Evolutionary conservation across 2,329 filamentous ascomycete genomes (phyloP).

Genomic region (Xylariaceae sp.): DNA sequence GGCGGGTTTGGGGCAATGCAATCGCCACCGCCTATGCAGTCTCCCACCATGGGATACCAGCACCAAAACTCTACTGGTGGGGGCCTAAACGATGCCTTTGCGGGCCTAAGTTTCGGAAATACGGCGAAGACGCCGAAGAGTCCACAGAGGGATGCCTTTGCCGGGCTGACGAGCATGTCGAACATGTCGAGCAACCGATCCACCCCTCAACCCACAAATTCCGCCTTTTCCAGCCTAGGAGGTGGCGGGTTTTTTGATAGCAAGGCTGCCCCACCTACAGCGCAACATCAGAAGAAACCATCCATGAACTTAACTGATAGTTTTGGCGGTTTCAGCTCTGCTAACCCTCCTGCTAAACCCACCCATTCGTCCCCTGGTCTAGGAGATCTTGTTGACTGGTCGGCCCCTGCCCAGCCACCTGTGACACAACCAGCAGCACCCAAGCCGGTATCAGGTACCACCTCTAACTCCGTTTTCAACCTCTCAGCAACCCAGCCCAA

Average conservation of each 20-base stretch:
- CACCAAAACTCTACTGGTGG: conserved; percentile 58
- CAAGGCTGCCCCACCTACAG: conserved; percentile 66
- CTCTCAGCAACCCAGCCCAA: conserved; percentile 65
- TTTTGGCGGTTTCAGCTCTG: conserved; percentile 66
- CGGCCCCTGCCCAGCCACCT: conserved; percentile 55
- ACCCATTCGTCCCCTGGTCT: conserved; percentile 62
- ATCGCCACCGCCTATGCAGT: conserved; percentile 59
- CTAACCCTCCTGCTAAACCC: conserved; percentile 51
- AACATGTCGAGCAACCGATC: conserved; percentile 48
- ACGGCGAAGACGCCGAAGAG: conserved; percentile 51
- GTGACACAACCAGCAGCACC: conserved; percentile 54
- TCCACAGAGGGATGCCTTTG: conserved; percentile 47
- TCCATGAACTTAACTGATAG: conserved; percentile 58
- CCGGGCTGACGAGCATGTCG: conserved; percentile 43
- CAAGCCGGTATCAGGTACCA: conserved; percentile 49
- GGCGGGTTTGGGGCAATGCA: conserved; percentile 74
- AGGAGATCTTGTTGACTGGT: conserved; percentile 83
- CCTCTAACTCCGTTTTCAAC: conserved; percentile 78
- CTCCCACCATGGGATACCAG: conserved; percentile 60
- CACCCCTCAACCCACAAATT: conserved; percentile 46
- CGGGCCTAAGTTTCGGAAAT: conserved; percentile 67
- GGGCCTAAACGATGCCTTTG: conserved; percentile 83
- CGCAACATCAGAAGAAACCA: conserved; percentile 58
- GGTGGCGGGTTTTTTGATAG: conserved; percentile 86
- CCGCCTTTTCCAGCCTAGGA: conserved; percentile 54